Evolutionary conservation across 2,329 filamentous ascomycete genomes (phyloP).

Genomic region (Penicillium sp.): DNA sequence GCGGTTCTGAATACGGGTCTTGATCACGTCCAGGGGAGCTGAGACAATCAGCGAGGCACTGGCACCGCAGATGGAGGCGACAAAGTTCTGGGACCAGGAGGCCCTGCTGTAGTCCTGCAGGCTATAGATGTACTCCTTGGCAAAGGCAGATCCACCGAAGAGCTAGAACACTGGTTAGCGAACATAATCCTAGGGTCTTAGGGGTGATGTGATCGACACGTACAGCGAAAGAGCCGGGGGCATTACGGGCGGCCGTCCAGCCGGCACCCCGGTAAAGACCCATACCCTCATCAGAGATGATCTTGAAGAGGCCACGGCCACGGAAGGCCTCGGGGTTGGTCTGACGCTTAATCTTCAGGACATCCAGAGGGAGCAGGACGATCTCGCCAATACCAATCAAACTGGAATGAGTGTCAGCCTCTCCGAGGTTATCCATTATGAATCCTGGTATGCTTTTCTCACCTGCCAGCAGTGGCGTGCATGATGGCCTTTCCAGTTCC

Average conservation of each 20-base stretch:
- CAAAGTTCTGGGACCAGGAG: slow-evolving; percentile 91
- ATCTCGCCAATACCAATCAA: slow-evolving; percentile 97
- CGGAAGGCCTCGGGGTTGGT: slow-evolving; percentile 98
- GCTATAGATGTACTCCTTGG: slow-evolving; percentile 91
- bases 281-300: slow-evolving; percentile 90
- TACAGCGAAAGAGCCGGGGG: slow-evolving; percentile 93
- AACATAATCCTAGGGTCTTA: background rate
- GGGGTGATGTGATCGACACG: slow-evolving; percentile 38
- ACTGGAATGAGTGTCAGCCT: slow-evolving; percentile 44
- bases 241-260: slow-evolving; percentile 96
- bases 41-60: slow-evolving; percentile 93
- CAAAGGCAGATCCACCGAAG: slow-evolving; percentile 94
- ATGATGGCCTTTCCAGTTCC: slow-evolving; percentile 97
- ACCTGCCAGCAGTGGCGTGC: slow-evolving; percentile 93
- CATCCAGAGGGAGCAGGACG: slow-evolving; percentile 86
- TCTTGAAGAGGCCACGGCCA: slow-evolving; percentile 82
- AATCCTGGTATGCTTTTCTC: slow-evolving; percentile 21
- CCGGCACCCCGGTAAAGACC: slow-evolving; percentile 93
- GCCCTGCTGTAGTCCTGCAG: slow-evolving; percentile 94
- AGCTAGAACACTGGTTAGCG: slow-evolving; percentile 52
- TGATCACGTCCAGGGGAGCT: slow-evolving; percentile 95
- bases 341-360: slow-evolving; percentile 99
- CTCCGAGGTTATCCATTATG: background rate
- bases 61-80: slow-evolving; percentile 91
- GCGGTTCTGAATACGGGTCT: slow-evolving; percentile 95